These are phyloP conservation scores for Ophiostoma ulmi DNA, from an alignment of 2,329 filamentous ascomycete species.

Conservation along the genomic window DNA sequence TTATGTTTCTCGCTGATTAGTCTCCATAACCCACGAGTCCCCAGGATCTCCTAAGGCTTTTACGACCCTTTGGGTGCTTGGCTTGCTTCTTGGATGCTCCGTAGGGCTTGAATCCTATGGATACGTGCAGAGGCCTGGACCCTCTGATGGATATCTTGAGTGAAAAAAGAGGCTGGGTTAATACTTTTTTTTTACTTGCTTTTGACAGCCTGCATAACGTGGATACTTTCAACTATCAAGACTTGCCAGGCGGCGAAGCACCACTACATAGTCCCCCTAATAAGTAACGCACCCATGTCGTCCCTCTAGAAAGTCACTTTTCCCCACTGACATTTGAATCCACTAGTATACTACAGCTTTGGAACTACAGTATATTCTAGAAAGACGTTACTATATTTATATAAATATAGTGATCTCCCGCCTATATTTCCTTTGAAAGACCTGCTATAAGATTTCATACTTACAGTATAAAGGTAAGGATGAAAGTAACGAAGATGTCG, in stretches of 20 bases:
- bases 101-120: neutral
- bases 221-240: neutral
- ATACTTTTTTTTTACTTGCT: neutral
- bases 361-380: too few species aligned
- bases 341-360: too few species aligned
- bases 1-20: neutral
- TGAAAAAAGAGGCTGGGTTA: neutral
- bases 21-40: neutral
- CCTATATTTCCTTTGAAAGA: too few species aligned
- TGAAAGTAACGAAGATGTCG: too few species aligned
- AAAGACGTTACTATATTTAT: too few species aligned
- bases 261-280: too few species aligned
- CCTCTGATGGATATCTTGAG: neutral
- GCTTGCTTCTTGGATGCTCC: neutral
- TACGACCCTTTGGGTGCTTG: neutral
- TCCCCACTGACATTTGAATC: too few species aligned
- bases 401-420: too few species aligned
- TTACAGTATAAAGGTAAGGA: too few species aligned
- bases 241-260: neutral
- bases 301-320: too few species aligned
- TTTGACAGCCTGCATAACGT: neutral
- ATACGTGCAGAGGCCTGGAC: constrained; percentile 8
- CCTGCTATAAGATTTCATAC: too few species aligned
- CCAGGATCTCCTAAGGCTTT: neutral
- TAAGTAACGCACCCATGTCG: too few species aligned